phyloP scores from a whole-genome alignment of 2,329 filamentous ascomycete genomes.

The Phyllosticta citriasiana region DNA sequence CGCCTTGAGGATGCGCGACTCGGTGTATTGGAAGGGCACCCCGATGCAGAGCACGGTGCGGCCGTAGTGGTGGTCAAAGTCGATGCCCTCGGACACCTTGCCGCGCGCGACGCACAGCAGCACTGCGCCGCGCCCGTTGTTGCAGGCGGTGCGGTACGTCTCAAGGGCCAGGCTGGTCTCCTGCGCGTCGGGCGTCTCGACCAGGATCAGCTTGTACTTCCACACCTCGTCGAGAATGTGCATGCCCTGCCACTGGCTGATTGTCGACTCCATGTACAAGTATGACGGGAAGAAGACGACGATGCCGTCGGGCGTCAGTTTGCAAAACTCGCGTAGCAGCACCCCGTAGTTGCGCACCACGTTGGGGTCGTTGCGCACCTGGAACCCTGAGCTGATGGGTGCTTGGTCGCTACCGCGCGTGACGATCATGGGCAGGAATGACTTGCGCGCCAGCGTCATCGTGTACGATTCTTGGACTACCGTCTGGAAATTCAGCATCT shows the following conservation, averaged over 20 bases:
- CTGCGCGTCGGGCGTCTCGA: slow-evolving; percentile 94
- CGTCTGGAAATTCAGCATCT: slow-evolving; percentile 89
- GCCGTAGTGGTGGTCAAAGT: slow-evolving; percentile 98
- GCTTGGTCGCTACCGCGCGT: slow-evolving; percentile 92
- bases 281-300: slow-evolving; percentile 99
- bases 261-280: slow-evolving; percentile 98
- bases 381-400: slow-evolving; percentile 84
- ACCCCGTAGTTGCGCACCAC: slow-evolving; percentile 97
- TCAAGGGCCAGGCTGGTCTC: slow-evolving; percentile 93
- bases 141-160: slow-evolving; percentile 94
- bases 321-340: slow-evolving; percentile 86
- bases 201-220: slow-evolving; percentile 97
- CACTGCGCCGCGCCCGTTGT: slow-evolving; percentile 89
- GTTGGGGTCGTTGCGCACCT: slow-evolving; percentile 88
- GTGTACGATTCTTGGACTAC: slow-evolving; percentile 95
- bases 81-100: slow-evolving; percentile 95
- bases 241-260: slow-evolving; percentile 99
- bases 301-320: slow-evolving; percentile 90
- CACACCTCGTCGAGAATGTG: slow-evolving; percentile 94
- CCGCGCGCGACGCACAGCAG: slow-evolving; percentile 91
- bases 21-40: slow-evolving; percentile 97
- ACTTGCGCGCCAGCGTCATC: slow-evolving; percentile 88
- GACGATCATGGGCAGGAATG: slow-evolving; percentile 97
- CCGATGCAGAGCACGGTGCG: slow-evolving; percentile 93
- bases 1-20: slow-evolving; percentile 92